Conservation (phyloP, 352 stramenopile species). For the Phytophthora lateralis region DNA sequence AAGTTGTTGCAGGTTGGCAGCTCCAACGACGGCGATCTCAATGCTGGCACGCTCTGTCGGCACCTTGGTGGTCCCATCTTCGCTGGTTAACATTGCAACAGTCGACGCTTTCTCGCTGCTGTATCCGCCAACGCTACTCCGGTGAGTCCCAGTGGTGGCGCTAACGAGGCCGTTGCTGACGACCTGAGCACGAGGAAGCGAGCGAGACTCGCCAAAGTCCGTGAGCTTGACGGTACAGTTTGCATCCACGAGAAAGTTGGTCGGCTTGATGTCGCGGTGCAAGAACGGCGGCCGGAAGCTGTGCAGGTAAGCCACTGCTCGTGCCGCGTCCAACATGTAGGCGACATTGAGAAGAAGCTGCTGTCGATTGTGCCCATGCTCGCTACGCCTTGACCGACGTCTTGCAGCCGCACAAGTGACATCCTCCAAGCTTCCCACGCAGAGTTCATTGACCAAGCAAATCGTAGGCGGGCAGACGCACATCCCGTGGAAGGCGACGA, state of each 20-base stretch:
- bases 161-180: slow-evolving; percentile 29
- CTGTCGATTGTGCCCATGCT: slow-evolving; percentile 49
- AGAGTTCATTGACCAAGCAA: slow-evolving; percentile 74
- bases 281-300: slow-evolving; percentile 76
- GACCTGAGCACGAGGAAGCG: slow-evolving; percentile 44
- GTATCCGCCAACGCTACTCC: slow-evolving; percentile 14
- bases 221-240: slow-evolving; percentile 67
- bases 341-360: slow-evolving; percentile 63
- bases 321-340: slow-evolving; percentile 70
- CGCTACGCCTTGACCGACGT: slow-evolving; percentile 24
- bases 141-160: slow-evolving; percentile 5
- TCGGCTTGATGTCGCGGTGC: slow-evolving; percentile 79
- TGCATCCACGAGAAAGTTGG: slow-evolving; percentile 74
- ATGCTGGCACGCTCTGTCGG: slow-evolving; percentile 24
- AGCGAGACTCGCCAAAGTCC: slow-evolving; percentile 74
- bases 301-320: slow-evolving; percentile 75
- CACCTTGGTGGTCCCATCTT: slow-evolving; percentile 12
- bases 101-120: slow-evolving; percentile 31
- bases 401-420: slow-evolving; percentile 46
- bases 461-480: slow-evolving; percentile 70
- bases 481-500: slow-evolving; percentile 69
- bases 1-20: slow-evolving; percentile 37
- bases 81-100: slow-evolving; percentile 32
- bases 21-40: slow-evolving; percentile 40
- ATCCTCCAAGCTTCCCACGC: slow-evolving; percentile 61